Conservation (phyloP, 768 basidiomycete species). For the Amanita exitialis region DNA sequence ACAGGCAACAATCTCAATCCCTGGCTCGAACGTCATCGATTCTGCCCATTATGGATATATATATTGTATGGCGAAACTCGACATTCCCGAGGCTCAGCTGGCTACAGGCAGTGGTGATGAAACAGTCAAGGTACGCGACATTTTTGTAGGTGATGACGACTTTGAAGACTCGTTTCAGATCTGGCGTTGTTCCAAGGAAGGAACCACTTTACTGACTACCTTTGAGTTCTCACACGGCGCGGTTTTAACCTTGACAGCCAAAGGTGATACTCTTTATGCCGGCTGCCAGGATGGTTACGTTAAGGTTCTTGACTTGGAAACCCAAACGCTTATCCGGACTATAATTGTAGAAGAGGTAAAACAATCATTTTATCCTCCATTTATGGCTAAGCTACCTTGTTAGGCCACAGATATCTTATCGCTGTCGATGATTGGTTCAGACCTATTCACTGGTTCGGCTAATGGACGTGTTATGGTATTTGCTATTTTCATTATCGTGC, state of each 20-base stretch:
- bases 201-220: constrained; percentile 46
- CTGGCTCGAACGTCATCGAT: constrained; percentile 62
- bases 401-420: constrained; percentile 78
- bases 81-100: constrained; percentile 31
- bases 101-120: constrained; percentile 90
- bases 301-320: constrained; percentile 85
- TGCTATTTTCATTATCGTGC: neutral
- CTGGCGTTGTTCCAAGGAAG: constrained; percentile 47
- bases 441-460: constrained; percentile 58
- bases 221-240: constrained; percentile 72
- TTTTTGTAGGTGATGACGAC: neutral
- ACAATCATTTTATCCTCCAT: constrained; percentile 7
- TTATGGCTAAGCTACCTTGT: constrained; percentile 1
- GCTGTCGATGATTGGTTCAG: constrained; percentile 57
- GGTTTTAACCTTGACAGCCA: constrained; percentile 66
- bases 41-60: constrained; percentile 95
- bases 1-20: constrained; percentile 41
- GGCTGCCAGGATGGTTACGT: constrained; percentile 94
- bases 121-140: constrained; percentile 60
- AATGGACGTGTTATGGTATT: constrained; percentile 62
- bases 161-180: constrained; percentile 28
- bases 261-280: constrained; percentile 78
- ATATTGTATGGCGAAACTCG: constrained; percentile 58
- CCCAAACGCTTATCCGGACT: constrained; percentile 75
- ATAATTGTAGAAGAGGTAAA: constrained; percentile 77